Conservation (phyloP, 495 filamentous ascomycete species). For the Clavariopsis aquatica region DNA sequence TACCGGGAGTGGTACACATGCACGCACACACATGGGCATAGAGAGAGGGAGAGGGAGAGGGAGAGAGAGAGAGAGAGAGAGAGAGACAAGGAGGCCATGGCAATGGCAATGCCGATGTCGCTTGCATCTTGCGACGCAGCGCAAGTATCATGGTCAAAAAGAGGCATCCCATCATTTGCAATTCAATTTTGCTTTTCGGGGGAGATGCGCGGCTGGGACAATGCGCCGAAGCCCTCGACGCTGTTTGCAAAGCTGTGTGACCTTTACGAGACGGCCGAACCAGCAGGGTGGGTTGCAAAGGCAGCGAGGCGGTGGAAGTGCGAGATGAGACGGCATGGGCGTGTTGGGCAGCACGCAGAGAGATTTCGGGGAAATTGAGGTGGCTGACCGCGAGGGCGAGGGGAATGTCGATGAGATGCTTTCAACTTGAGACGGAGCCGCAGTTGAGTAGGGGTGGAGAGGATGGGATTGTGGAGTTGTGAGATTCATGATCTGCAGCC, state of each 20-base stretch:
- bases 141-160: conserved; percentile 3
- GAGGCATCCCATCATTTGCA: conserved; percentile 13
- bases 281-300: conserved; percentile 16
- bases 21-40: background rate
- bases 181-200: conserved; percentile 25
- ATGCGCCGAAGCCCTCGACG: conserved; percentile 18
- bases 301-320: conserved; percentile 10
- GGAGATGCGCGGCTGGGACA: conserved; percentile 19
- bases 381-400: conserved; percentile 10
- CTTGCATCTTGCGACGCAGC: background rate
- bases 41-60: too few relatives aligned
- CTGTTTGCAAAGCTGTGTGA: conserved; percentile 30
- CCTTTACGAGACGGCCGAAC: conserved; percentile 23
- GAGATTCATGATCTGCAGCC: conserved; percentile 34
- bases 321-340: conserved; percentile 20
- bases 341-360: conserved; percentile 12
- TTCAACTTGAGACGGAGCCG: conserved; percentile 17
- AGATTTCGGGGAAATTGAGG: conserved; percentile 4
- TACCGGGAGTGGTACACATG: background rate
- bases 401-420: background rate
- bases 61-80: background rate
- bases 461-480: conserved; percentile 3
- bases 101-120: background rate
- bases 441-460: background rate
- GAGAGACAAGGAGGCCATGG: conserved; percentile 7